Evolutionary conservation across 768 basidiomycete species (phyloP), one percentile per base, ranked within the genome.

Genomic region (Russula ochroleuca): DNA sequence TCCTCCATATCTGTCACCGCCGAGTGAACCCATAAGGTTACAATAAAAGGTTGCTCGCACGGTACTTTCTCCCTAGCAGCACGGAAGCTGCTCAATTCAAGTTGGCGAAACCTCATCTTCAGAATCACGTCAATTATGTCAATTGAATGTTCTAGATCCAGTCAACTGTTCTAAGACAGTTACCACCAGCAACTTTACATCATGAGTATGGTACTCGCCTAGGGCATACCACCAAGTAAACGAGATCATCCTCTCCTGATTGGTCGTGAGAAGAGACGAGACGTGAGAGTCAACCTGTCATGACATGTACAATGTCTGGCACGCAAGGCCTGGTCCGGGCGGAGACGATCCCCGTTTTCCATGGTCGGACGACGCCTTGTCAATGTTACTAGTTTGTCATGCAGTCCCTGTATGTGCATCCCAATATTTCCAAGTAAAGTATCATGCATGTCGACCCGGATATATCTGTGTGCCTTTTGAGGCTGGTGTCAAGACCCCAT

Each of bases 41-140:
- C 59, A 47, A 54, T 48, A 23, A 14, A 13, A 28, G 35, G 35
- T n/a, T 40, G 48, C 23, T 64, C 59, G 53, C 63, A 61, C 63
- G 52, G 37, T 54, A 40, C n/a, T 33, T 37, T 48, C 38, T 52
- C 45, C 47, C 25, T 48, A 31, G 53, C 53, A 61, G 63, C 48
- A 64, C 47, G 53, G 63, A 64, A 56, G 59, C 64, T 41, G 53
- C 21, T 51, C 43, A 19, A 45, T 45, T 15, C 33, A 28, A 54
- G 40, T n/a, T 53, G 59, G 59, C 25, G 53, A 64, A 51, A 33
- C 58, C 47, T 60, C 63, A 35, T 41, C 33, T 37, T 45, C 31
- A 56, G 57, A 64, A 60, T 38, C 64, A 43, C 41, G 19, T 55
- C 51, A 61, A 61, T 51, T 51, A 55, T 65, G 41, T 61, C 59